These are phyloP conservation scores for Syzygium aromaticum DNA, from an alignment of 345 rosid genomes.

Conservation along the genomic window DNA sequence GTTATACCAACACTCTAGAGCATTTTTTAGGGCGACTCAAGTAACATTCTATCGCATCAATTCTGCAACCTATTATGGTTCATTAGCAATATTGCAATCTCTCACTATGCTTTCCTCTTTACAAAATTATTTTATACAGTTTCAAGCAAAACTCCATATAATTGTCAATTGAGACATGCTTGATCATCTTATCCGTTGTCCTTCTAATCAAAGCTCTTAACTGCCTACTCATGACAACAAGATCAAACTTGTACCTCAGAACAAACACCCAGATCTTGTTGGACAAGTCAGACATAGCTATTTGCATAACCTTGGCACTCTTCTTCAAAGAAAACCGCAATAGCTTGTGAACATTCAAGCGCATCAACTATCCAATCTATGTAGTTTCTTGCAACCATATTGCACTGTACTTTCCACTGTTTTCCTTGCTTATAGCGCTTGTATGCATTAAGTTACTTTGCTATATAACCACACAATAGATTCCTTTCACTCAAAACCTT, in stretches of 20 bases:
- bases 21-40: not conserved
- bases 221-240: not conserved
- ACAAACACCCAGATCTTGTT: not conserved
- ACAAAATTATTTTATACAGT: not conserved
- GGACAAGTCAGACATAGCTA: rapidly evolving
- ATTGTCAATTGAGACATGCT: not conserved
- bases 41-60: not conserved
- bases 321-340: too few relatives aligned
- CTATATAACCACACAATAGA: too few relatives aligned
- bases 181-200: not conserved
- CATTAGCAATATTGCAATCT: not conserved
- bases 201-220: not conserved
- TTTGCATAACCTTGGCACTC: too few relatives aligned
- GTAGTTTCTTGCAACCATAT: too few relatives aligned
- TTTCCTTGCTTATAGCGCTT: too few relatives aligned
- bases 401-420: too few relatives aligned
- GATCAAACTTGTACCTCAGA: not conserved
- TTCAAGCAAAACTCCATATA: not conserved
- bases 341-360: too few relatives aligned
- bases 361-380: too few relatives aligned
- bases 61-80: not conserved
- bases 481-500: too few relatives aligned
- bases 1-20: not conserved
- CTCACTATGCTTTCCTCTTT: not conserved
- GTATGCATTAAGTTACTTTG: too few relatives aligned